Conservation (phyloP, 257 asterid species). For the Eucommia ulmoides region DNA sequence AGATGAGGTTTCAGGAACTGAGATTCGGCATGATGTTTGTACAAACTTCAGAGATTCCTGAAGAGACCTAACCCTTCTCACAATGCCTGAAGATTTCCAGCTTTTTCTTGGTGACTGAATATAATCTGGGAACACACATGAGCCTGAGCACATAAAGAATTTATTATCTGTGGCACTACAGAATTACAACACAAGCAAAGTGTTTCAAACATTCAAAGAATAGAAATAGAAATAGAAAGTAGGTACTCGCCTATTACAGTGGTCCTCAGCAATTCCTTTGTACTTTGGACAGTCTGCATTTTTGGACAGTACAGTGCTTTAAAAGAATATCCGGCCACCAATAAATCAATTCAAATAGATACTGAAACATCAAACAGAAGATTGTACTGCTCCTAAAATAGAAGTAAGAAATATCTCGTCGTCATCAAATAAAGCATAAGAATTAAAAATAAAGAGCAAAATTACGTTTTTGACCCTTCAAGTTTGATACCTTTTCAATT, state of each 20-base stretch:
- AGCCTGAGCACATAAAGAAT: slow-evolving; percentile 4
- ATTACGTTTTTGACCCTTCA: too few species aligned
- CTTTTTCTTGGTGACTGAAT: slow-evolving; percentile 18
- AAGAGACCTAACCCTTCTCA: slow-evolving; percentile 22
- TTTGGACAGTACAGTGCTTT: too few species aligned
- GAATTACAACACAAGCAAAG: background rate
- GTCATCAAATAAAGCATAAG: too few species aligned
- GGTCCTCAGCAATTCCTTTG: slow-evolving; percentile 24
- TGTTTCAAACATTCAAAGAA: background rate
- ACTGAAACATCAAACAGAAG: too few species aligned
- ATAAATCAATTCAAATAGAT: too few species aligned
- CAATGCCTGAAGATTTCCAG: slow-evolving; percentile 16
- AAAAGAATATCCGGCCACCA: too few species aligned
- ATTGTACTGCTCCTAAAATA: too few species aligned
- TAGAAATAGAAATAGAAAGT: background rate
- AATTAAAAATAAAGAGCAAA: too few species aligned
- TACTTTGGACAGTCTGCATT: slow-evolving; percentile 31
- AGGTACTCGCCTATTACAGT: slow-evolving; percentile 26
- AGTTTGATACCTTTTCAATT: too few species aligned
- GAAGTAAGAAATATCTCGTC: too few species aligned
- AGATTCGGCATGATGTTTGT: slow-evolving; percentile 33
- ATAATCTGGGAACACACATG: slow-evolving; percentile 24
- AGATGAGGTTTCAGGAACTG: slow-evolving; percentile 55
- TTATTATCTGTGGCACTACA: background rate
- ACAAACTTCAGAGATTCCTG: slow-evolving; percentile 33